phyloP scores from a whole-genome alignment of 2,329 filamentous ascomycete genomes.

The Penicillium sp. region DNA sequence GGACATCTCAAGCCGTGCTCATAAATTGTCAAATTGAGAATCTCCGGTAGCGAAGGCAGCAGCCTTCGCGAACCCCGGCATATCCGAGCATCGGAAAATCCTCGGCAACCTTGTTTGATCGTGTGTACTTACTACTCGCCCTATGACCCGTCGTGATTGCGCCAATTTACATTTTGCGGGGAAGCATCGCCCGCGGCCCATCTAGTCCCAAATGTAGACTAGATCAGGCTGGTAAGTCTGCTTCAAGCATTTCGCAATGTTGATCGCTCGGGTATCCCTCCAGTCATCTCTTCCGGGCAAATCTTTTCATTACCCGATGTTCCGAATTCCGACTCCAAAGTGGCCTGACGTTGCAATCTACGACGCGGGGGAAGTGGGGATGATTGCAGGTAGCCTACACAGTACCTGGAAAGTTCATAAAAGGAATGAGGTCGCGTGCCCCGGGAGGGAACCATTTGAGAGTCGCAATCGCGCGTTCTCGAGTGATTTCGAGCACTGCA shows the following conservation, averaged over 20 bases:
- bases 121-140: background rate
- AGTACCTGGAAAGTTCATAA: background rate
- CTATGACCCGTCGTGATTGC: background rate
- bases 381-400: background rate
- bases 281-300: background rate
- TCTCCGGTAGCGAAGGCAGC: background rate
- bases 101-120: background rate
- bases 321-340: background rate
- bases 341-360: background rate
- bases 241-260: background rate
- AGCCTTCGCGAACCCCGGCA: background rate
- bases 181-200: background rate
- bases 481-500: no score
- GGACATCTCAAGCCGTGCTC: background rate
- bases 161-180: background rate
- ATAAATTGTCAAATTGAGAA: background rate
- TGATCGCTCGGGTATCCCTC: background rate
- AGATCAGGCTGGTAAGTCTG: background rate
- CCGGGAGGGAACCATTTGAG: background rate
- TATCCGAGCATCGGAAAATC: background rate
- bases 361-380: background rate
- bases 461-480: background rate
- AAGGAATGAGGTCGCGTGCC: background rate
- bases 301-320: background rate
- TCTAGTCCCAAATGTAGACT: background rate